phyloP scores from a whole-genome alignment of 2,329 filamentous ascomycete species.

The Fusarium aywerte region DNA sequence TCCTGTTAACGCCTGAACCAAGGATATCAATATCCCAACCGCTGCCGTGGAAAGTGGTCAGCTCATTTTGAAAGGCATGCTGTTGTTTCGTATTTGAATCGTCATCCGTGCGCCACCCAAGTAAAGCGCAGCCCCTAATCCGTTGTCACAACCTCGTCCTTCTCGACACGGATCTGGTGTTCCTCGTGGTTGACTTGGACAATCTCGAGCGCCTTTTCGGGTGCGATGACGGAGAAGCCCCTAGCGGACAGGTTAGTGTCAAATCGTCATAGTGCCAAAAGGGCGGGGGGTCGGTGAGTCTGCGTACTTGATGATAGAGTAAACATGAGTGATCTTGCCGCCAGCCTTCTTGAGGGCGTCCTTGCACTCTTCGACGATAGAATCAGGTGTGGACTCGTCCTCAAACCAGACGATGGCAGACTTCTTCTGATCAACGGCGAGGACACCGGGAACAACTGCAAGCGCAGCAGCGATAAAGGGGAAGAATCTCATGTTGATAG shows the following conservation, averaged over 20 bases:
- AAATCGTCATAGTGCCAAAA: background rate
- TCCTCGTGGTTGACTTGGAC: slow-evolving; percentile 70
- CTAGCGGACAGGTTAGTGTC: slow-evolving; percentile 57
- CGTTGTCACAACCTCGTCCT: slow-evolving; percentile 74
- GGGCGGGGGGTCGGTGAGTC: background rate
- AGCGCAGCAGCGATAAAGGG: slow-evolving; percentile 65
- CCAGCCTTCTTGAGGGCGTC: slow-evolving; percentile 74
- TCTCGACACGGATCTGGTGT: slow-evolving; percentile 69
- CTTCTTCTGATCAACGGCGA: slow-evolving; percentile 74
- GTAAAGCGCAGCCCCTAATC: slow-evolving; percentile 13
- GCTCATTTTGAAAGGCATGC: slow-evolving; percentile 25
- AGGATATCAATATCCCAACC: slow-evolving; percentile 25
- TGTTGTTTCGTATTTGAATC: slow-evolving; percentile 19
- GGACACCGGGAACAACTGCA: slow-evolving; percentile 66
- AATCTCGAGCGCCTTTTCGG: slow-evolving; percentile 73
- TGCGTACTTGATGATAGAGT: slow-evolving; percentile 73
- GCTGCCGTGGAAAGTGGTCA: slow-evolving; percentile 8
- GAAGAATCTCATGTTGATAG: slow-evolving; percentile 70
- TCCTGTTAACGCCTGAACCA: slow-evolving; percentile 37
- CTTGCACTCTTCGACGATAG: slow-evolving; percentile 76
- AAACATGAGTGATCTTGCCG: slow-evolving; percentile 83
- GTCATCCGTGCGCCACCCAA: slow-evolving; percentile 3
- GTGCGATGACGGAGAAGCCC: slow-evolving; percentile 80
- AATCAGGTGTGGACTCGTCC: slow-evolving; percentile 70
- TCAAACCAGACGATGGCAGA: slow-evolving; percentile 84